Evolutionary conservation across 2,329 filamentous ascomycete genomes (phyloP), one percentile per base, ranked within the genome.

Genomic region (Parastagonospora avenae): DNA sequence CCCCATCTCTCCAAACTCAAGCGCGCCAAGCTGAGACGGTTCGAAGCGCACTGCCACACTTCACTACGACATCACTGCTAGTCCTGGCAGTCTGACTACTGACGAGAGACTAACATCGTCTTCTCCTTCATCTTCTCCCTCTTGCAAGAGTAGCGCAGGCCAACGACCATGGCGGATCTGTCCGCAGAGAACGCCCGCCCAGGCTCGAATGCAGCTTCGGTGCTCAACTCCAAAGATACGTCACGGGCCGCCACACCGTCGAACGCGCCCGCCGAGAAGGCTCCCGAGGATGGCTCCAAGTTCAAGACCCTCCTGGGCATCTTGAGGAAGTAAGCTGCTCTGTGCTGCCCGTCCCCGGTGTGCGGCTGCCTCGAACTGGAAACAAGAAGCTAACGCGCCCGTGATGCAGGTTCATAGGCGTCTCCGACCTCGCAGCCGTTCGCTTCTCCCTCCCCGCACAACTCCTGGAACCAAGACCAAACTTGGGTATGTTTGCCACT

Each of bases 371-470:
- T 24, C 19, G 5, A 5, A 40, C n/a, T 49, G 42, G 19, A 27
- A 38, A 46, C 33, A 30, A 41, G 55, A 44, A 38, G 47, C 51
- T 59, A 52, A 54, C 56, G 44, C 42, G 28, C 36, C 41, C 54
- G 19, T 24, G 19, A 24, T 50, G 42, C 74, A 95, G 93, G 74
- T 97, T 97, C 76, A 92, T 97, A 67, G 94, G 94, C 63, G 94
- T 99, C 50, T 82, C 92, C 62, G 94, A 99, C 76, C 94, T 99
- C 68, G 94, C 94, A 50, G 86, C 92, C 49, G 93, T 97, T 56
- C 90, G 94, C 63, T 99, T 99, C 79, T 97, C 93, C 12, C 83
- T 99, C 43, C 94, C 94, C 16, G 92, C 94, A 43, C 93, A 97
- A 76, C 86, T 99, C 37, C 84, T 99, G 68, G 94, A 99, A 75